Conservation (phyloP, 2,329 filamentous ascomycete genomes). For the Coniochaeta sp. region DNA sequence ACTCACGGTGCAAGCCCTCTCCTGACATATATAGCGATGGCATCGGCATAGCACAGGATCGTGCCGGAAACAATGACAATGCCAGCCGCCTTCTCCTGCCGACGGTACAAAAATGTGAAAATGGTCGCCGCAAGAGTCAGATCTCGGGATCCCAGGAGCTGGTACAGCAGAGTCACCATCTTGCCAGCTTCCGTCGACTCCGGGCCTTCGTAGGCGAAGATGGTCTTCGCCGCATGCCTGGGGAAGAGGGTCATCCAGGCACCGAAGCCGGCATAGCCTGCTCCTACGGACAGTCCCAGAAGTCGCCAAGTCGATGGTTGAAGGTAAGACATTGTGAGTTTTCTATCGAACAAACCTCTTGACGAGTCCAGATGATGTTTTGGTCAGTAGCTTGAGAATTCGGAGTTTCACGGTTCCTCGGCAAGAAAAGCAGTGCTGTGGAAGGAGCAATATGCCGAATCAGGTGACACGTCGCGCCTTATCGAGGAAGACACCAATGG, state of each 20-base stretch:
- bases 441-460: too few relatives aligned
- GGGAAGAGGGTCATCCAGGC: slow-evolving; percentile 1
- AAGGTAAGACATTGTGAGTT: slow-evolving; percentile 15
- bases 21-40: slow-evolving; percentile 3
- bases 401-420: too few relatives aligned
- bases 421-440: too few relatives aligned
- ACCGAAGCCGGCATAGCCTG: slow-evolving; percentile 6
- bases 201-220: background rate
- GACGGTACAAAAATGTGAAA: slow-evolving; percentile 6
- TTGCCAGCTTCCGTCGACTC: background rate
- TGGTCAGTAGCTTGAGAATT: background rate
- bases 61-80: slow-evolving; percentile 12
- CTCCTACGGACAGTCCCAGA: slow-evolving; percentile 6
- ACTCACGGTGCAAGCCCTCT: slow-evolving; percentile 7
- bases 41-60: slow-evolving; percentile 10
- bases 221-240: background rate
- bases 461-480: too few relatives aligned
- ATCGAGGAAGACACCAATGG: too few relatives aligned
- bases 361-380: too few relatives aligned
- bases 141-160: slow-evolving; percentile 12
- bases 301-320: slow-evolving; percentile 8
- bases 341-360: background rate
- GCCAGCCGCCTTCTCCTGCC: slow-evolving; percentile 10
- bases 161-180: slow-evolving; percentile 7
- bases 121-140: slow-evolving; percentile 11